These are phyloP conservation scores for Trichophyton schoenleinii DNA, from an alignment of 2,329 filamentous ascomycete species.

Conservation along the genomic window DNA sequence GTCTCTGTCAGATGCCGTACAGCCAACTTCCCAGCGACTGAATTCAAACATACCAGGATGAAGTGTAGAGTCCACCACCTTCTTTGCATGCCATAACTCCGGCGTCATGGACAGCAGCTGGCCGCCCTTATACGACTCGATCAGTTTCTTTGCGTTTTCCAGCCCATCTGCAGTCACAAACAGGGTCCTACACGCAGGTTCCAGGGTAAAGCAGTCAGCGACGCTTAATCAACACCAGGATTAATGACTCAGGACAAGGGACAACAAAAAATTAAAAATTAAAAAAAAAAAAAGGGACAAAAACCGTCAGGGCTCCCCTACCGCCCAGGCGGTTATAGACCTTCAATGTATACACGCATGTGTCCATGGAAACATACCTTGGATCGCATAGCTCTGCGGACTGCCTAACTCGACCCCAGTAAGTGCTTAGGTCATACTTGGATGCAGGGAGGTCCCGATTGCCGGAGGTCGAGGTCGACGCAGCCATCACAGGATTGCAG, in stretches of 20 bases:
- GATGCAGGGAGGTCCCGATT: conserved; percentile 77
- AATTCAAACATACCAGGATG: conserved; percentile 64
- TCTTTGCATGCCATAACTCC: conserved; percentile 90
- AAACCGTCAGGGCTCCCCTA: not conserved
- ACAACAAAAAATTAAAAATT: too few species aligned
- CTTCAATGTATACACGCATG: not conserved
- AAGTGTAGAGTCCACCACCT: conserved; percentile 89
- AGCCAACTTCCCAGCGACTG: not conserved
- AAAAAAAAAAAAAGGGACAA: not conserved
- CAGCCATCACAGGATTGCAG: conserved; percentile 30
- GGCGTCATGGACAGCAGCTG: conserved; percentile 66
- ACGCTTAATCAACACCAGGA: not conserved
- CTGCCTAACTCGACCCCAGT: conserved; percentile 89
- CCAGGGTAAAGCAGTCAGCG: not conserved
- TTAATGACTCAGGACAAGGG: not conserved
- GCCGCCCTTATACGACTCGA: conserved; percentile 78
- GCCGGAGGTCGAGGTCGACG: conserved; percentile 48
- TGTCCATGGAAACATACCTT: conserved; percentile 48
- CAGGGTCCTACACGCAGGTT: conserved; percentile 54
- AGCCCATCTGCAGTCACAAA: conserved; percentile 66
- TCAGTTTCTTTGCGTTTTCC: conserved; percentile 69
- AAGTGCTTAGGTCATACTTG: conserved; percentile 82
- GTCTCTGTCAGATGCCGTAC: not conserved
- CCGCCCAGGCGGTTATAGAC: not conserved
- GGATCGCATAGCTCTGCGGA: conserved; percentile 84